These are phyloP conservation scores for Mortierella alpina DNA, from an alignment of 192 early-diverging fungal genomes.

Conservation along the genomic window DNA sequence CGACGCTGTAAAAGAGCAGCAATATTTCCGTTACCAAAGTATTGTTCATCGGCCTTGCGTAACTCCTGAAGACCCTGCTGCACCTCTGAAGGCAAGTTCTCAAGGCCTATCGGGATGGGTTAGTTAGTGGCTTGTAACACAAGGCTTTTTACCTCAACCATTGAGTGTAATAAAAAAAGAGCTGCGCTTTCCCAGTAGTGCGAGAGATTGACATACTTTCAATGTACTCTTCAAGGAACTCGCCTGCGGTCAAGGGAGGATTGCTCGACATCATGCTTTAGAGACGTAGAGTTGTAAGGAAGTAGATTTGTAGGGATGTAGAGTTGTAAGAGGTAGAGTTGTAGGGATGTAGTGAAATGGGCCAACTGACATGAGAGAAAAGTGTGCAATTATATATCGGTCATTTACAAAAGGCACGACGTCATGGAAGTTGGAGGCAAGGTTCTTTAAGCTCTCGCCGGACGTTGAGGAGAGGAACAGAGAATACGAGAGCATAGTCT, in stretches of 20 bases:
- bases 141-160: neutral
- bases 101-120: conserved; percentile 48
- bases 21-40: conserved; percentile 48
- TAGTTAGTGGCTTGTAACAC: neutral
- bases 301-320: neutral
- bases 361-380: neutral
- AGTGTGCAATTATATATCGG: neutral
- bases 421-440: no score
- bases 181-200: neutral
- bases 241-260: conserved; percentile 53
- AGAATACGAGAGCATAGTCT: no score
- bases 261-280: conserved; percentile 19
- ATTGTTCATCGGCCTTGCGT: conserved; percentile 60
- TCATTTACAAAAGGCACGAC: neutral
- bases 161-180: neutral
- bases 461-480: no score
- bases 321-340: neutral
- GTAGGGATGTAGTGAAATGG: neutral
- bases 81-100: conserved; percentile 65
- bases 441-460: no score
- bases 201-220: conserved; percentile 55
- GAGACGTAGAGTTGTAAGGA: neutral
- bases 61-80: conserved; percentile 65
- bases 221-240: conserved; percentile 66
- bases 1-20: no score